phyloP scores from a whole-genome alignment of 257 asterid species.

The Craterostigma plantagineum region DNA sequence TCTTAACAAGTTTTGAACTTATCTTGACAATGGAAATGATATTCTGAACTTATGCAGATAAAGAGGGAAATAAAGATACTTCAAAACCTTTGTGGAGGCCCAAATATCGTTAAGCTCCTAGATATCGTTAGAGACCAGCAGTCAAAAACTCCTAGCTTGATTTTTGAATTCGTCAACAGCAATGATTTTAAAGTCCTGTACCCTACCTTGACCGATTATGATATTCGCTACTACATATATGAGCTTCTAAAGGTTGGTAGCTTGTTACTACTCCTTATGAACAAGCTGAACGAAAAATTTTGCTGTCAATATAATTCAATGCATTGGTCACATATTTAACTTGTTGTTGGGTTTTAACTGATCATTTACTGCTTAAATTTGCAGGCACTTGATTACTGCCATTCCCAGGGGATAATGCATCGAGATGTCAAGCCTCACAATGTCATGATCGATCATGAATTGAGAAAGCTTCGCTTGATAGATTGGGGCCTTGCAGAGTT shows the following conservation, averaged over 20 bases:
- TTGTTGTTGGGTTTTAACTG: conserved; percentile 3
- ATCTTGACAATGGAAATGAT: not conserved
- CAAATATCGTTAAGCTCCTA: conserved; percentile 35
- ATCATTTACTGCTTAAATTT: conserved; percentile 2
- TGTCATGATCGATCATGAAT: conserved; percentile 25
- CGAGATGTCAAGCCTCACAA: conserved; percentile 26
- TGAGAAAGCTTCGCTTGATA: conserved; percentile 22
- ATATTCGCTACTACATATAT: conserved; percentile 39
- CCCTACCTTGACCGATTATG: conserved; percentile 48
- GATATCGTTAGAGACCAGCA: conserved; percentile 43
- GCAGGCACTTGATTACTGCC: conserved; percentile 24
- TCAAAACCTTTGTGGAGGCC: conserved; percentile 47
- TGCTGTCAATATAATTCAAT: too few relatives aligned
- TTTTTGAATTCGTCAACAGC: conserved; percentile 41
- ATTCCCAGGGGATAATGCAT: conserved; percentile 26
- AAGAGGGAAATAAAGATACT: conserved; percentile 45
- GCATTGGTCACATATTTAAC: not conserved
- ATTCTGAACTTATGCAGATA: conserved; percentile 22
- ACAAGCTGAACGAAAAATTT: too few relatives aligned
- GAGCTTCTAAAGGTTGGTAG: conserved; percentile 40
- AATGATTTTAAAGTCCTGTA: conserved; percentile 37
- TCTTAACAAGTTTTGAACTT: not conserved
- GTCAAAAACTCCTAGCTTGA: conserved; percentile 43
- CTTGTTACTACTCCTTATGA: conserved; percentile 1
- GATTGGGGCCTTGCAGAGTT: conserved; percentile 20